Evolutionary conservation across 192 early-diverging fungal genomes (phyloP).

Genomic region (Allomyces arbusculus): DNA sequence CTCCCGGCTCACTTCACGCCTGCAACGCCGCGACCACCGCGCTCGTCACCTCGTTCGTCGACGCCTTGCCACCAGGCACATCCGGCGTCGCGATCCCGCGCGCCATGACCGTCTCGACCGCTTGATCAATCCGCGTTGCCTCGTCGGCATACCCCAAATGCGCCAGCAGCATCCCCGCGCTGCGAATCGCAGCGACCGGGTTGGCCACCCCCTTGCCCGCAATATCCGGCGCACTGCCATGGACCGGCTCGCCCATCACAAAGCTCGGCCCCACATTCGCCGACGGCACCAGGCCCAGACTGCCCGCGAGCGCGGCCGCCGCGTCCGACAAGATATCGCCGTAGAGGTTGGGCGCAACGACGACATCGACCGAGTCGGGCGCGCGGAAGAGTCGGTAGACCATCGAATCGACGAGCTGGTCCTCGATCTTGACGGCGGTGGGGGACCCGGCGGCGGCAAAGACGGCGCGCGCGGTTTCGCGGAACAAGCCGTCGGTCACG

Average conservation of each 20-base stretch:
- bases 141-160: constrained; percentile 51
- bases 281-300: constrained; percentile 82
- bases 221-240: constrained; percentile 95
- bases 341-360: constrained; percentile 92
- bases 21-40: constrained; percentile 28
- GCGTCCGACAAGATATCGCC: constrained; percentile 95
- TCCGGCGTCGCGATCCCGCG: constrained; percentile 61
- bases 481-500: constrained; percentile 88
- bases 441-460: constrained; percentile 8
- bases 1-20: too few species aligned
- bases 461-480: constrained; percentile 66
- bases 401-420: constrained; percentile 98
- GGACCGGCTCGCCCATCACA: constrained; percentile 89
- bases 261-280: constrained; percentile 92
- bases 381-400: constrained; percentile 97
- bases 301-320: constrained; percentile 87
- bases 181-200: constrained; percentile 86
- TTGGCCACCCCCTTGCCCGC: constrained; percentile 92
- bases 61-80: constrained; percentile 57
- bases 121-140: constrained; percentile 59
- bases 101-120: constrained; percentile 61
- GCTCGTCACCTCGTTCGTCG: constrained; percentile 61
- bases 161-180: constrained; percentile 77
- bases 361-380: constrained; percentile 86
- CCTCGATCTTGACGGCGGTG: constrained; percentile 51